Conservation (phyloP, 129 eudicot species). For the Arctium lappa region DNA sequence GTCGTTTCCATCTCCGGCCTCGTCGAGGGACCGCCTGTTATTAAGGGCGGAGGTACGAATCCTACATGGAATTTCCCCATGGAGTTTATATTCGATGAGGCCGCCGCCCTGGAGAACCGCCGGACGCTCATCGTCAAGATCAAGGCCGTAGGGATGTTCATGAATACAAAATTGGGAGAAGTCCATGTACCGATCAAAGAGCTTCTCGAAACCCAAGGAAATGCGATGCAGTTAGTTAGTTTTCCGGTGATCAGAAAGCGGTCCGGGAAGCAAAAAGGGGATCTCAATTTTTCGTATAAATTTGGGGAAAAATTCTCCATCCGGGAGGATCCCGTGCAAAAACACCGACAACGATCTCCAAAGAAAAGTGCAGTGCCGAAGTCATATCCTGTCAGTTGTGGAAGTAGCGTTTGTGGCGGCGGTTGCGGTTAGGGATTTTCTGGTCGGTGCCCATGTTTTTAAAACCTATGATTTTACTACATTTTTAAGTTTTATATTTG, state of each 20-base stretch:
- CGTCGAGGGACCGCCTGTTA: conserved; percentile 24
- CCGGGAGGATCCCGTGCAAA: conserved; percentile 5
- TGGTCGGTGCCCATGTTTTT: not conserved
- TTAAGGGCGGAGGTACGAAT: conserved; percentile 36
- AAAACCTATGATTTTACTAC: not conserved
- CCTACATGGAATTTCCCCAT: conserved; percentile 62
- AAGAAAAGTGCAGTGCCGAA: conserved; percentile 27
- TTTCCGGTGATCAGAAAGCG: conserved; percentile 45
- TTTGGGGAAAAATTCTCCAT: conserved; percentile 19
- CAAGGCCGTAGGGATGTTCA: conserved; percentile 37
- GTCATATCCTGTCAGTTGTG: not conserved
- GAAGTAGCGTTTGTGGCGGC: conserved; percentile 27
- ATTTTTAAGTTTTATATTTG: too few species aligned
- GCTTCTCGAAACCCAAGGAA: conserved; percentile 5
- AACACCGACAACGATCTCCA: conserved; percentile 4
- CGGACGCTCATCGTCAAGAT: conserved; percentile 35
- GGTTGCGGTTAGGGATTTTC: conserved; percentile 27
- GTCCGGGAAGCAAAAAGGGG: conserved; percentile 40
- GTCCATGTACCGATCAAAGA: conserved; percentile 49
- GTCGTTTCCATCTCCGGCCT: conserved; percentile 48
- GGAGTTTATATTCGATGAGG: conserved; percentile 44
- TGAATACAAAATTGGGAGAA: conserved; percentile 48
- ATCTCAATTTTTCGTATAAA: conserved; percentile 43
- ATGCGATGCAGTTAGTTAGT: conserved; percentile 18
- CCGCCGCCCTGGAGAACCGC: conserved; percentile 26